Base-by-base conservation (phyloP, 768 basidiomycete genomes). In the Porpolomopsis calyptriformis region DNA sequence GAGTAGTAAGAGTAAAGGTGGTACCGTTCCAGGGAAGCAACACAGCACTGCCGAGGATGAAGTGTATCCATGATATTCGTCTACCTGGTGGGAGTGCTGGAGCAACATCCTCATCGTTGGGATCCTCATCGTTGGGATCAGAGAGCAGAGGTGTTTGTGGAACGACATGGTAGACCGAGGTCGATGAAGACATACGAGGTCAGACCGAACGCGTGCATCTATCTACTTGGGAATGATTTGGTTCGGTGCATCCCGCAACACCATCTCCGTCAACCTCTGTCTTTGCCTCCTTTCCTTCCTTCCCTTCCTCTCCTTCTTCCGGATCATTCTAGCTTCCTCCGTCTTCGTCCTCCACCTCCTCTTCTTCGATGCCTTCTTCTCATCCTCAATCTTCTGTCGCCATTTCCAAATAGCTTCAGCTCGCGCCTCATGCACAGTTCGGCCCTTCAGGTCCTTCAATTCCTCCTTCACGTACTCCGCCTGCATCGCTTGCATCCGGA, bases 21-120 rank as follows among this genome's bases (percentile, higher is more conserved):
- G 57, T 60, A 90, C 91, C 89, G 57, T 92, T 94, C 91, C 91
- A 96, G 23, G 87, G 82, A 14, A 96, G 63, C 5, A 96, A 70
- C 3, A 83, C 74, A 16, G 86, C 83, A 47, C 82, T 82, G 2
- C 91, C 89, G 14, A 92, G 62, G 19, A 84, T 60, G 52, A 87
- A 85, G 53, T 80, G 73, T 34, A 81, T 73, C 78, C 80, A 82
- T 41, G 65, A 61, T 54, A 81, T 71, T 38, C 65, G 68, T 35
- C 63, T 35, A 49, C 77, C 70, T 7, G 68, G 58, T 23, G 63
- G 52, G 25, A 58, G 56, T 40, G 60, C 50, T 47, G 35, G 14
- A 3, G 50, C 57, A 11, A 48, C 41, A 23, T 50, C 47, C 2
- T 58, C 57, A 27, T 55, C 63, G 38, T 61, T 62, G n/a, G 58